These are phyloP conservation scores for Vitis vinifera DNA, from an alignment of 164 flowering plant species.

Conservation along the genomic window DNA sequence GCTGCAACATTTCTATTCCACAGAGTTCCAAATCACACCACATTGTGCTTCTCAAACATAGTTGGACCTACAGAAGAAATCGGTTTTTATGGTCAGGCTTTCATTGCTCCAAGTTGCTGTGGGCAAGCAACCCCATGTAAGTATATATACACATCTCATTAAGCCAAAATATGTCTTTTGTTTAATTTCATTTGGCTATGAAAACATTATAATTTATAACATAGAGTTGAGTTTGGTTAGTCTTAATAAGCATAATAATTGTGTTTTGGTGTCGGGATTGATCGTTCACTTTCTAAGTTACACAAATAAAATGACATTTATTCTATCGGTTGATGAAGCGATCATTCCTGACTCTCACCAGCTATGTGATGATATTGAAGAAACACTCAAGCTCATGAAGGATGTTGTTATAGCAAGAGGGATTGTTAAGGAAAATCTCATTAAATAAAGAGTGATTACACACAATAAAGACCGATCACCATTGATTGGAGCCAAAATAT, in stretches of 20 bases:
- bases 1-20: not conserved
- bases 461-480: too few species aligned
- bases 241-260: too few species aligned
- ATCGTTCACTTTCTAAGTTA: slow-evolving; percentile 33
- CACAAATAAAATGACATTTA: slow-evolving; percentile 32
- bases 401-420: slow-evolving; percentile 11
- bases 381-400: slow-evolving; percentile 28
- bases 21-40: not conserved
- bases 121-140: slow-evolving; percentile 15
- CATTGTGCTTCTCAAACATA: slow-evolving; percentile 14
- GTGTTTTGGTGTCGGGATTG: slow-evolving; percentile 20
- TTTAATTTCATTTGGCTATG: not conserved
- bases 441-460: too few species aligned
- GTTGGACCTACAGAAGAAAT: slow-evolving; percentile 20
- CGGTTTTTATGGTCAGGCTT: slow-evolving; percentile 8
- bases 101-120: slow-evolving; percentile 10
- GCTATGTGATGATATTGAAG: slow-evolving; percentile 34
- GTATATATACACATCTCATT: not conserved
- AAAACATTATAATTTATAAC: too few species aligned
- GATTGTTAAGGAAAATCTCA: too few species aligned
- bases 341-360: slow-evolving; percentile 34
- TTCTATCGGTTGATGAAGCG: slow-evolving; percentile 31
- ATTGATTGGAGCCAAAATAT: too few species aligned
- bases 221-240: too few species aligned
- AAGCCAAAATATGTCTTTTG: too few species aligned